Percentiles rank a stretch among this genome's conserved stretches.
These are phyloP conservation scores for Piloderma croceum DNA, from an alignment of 768 basidiomycete species.

Conservation along the genomic window DNA sequence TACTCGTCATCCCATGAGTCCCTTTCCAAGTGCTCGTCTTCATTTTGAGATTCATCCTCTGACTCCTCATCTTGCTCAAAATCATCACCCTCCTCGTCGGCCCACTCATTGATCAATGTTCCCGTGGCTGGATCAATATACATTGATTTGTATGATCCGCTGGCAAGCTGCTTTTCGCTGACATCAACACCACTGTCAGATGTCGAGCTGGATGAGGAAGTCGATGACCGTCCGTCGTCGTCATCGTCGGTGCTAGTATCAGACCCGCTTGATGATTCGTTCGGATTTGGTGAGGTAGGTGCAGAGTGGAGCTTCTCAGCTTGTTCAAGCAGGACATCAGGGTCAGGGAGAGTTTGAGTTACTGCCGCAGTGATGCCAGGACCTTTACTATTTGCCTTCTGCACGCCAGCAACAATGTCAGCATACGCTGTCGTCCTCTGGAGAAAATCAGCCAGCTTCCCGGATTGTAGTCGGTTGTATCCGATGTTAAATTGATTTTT, in stretches of 20 bases:
- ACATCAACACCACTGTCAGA: too few relatives aligned
- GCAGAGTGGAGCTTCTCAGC: too few relatives aligned
- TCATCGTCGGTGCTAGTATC: too few relatives aligned
- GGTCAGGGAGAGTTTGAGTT: neutral
- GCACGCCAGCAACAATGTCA: neutral
- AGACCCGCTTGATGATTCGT: too few relatives aligned
- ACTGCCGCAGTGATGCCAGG: neutral
- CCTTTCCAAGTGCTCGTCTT: neutral
- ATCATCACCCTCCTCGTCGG: too few relatives aligned
- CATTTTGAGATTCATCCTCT: neutral
- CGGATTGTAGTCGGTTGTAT: constrained; percentile 1
- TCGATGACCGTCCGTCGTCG: too few relatives aligned
- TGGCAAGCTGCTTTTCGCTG: neutral
- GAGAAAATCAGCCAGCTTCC: neutral
- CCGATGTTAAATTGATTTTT: constrained; percentile 13
- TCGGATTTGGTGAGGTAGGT: too few relatives aligned
- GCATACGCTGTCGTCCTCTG: neutral
- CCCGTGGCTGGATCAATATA: neutral
- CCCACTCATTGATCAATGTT: neutral
- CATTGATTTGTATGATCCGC: neutral
- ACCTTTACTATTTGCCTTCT: neutral
- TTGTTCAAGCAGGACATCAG: too few relatives aligned
- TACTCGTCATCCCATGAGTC: neutral
- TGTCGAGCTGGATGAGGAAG: too few relatives aligned
- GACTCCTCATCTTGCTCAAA: neutral